Percentiles rank a stretch among this genome's conserved stretches.
phyloP scores from a whole-genome alignment of 768 basidiomycete species.

The Naganishia vaughanmartiniae region DNA sequence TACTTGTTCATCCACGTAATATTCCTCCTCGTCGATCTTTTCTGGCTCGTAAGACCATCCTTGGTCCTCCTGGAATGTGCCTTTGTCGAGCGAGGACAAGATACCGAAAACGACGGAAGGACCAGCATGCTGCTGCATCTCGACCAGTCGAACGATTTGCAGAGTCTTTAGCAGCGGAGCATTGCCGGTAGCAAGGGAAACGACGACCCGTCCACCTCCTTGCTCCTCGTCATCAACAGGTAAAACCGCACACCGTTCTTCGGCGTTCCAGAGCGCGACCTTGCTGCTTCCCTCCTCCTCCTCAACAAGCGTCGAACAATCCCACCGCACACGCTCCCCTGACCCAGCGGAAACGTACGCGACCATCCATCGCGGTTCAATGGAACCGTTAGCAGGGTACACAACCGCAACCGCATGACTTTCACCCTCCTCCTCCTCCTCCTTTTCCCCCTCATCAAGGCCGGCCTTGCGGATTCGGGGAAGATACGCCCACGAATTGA shows the following conservation, averaged over 20 bases:
- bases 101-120: not conserved
- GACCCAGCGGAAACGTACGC: not conserved
- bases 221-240: not conserved
- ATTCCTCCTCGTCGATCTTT: not conserved
- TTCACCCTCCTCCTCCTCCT: not conserved
- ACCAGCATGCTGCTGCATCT: not conserved
- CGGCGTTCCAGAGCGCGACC: conserved; percentile 1
- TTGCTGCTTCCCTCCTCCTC: not conserved
- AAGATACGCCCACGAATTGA: conserved; percentile 1
- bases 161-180: not conserved
- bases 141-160: not conserved
- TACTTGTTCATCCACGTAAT: conserved; percentile 4
- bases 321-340: not conserved
- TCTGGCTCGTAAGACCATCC: conserved; percentile 9
- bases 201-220: not conserved
- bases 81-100: not conserved
- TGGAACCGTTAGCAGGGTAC: not conserved
- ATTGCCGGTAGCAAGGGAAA: not conserved
- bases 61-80: too few species aligned
- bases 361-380: not conserved
- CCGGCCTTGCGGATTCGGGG: not conserved
- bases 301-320: not conserved
- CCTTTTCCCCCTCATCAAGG: not conserved
- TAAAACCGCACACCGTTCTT: not conserved
- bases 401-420: conserved; percentile 4